Base-by-base conservation (phyloP, 2,329 filamentous ascomycete species). In the Acarospora socialis region DNA sequence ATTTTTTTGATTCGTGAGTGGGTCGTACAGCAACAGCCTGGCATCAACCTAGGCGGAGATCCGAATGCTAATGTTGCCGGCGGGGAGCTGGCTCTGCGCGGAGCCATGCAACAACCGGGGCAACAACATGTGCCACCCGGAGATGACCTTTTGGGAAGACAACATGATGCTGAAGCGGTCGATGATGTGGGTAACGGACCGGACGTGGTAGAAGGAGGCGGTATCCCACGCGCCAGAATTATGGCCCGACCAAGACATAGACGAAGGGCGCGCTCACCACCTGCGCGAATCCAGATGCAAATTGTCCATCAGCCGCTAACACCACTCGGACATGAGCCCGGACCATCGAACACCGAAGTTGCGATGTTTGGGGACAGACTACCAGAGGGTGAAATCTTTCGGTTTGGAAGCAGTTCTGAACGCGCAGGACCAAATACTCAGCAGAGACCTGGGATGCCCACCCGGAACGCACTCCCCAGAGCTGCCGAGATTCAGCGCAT, bases 1-100 rank as follows among this genome's bases (percentile, higher is more conserved):
- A 76, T 98, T 24, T 98, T 98, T 44, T 60, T 98, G 3, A 94
- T 98, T 28, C 67, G 92, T 28, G 90, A 98, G 58, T 98, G 93
- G 69, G 90, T 98, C 30, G 84, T 98, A 7, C 90, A 98, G 52
- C 90, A 98, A 52, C 90, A 98, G 50, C 90, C 87, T 4, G 77
- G 86, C 42, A 78, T 90, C 44, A 92, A 92, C 46, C 77, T 90
- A 62, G 77, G 74, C 1, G 77, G 56, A 41, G 59, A 51, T 47
- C 63, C 54, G 38, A 61, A 56, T 47, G 72, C 67, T 7, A 68
- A 61, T 5, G 56, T 57, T n/a, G n/a, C n/a, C n/a, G n/a, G n/a
- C n/a, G n/a, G n/a, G n/a, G 62, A 61, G 32, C 35, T 59, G 21
- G 24, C 33, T 15, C 33, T 30, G 30, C 32, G 20, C n/a, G 23